phyloP scores from a whole-genome alignment of 805 yeast genomes.

The Schizosaccharomyces lindneri region DNA sequence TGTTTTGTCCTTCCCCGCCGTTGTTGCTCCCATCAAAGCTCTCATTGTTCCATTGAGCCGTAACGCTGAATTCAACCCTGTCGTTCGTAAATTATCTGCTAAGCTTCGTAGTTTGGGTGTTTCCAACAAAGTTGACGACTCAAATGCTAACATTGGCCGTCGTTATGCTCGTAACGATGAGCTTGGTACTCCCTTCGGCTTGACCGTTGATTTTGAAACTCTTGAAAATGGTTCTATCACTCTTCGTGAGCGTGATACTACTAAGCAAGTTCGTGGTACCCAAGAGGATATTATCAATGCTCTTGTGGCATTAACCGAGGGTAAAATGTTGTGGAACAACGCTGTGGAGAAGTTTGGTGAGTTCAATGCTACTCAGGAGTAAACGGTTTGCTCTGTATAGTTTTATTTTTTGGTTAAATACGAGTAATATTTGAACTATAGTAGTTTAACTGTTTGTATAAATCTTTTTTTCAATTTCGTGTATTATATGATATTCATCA shows the following conservation, averaged over 20 bases:
- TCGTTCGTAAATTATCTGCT: conserved; percentile 42
- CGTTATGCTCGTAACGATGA: conserved; percentile 96
- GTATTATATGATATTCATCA: too few species aligned
- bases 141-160: conserved; percentile 92
- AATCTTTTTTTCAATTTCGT: too few species aligned
- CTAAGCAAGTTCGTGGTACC: conserved; percentile 87
- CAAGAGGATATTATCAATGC: conserved; percentile 45
- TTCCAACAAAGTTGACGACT: conserved; percentile 89
- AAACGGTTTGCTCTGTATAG: too few species aligned
- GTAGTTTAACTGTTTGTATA: too few species aligned
- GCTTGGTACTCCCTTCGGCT: conserved; percentile 95
- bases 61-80: conserved; percentile 55
- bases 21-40: conserved; percentile 94
- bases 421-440: too few species aligned
- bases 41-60: conserved; percentile 80
- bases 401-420: too few species aligned
- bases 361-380: conserved; percentile 1
- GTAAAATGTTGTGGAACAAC: not conserved
- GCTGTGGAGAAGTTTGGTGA: conserved; percentile 2
- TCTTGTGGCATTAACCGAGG: conserved; percentile 14
- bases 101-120: conserved; percentile 56
- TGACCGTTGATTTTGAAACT: conserved; percentile 88
- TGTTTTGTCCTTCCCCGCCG: conserved; percentile 77
- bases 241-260: conserved; percentile 88
- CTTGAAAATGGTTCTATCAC: conserved; percentile 72